phyloP scores from a whole-genome alignment of 768 basidiomycete genomes.

The Naganishia antarctica region DNA sequence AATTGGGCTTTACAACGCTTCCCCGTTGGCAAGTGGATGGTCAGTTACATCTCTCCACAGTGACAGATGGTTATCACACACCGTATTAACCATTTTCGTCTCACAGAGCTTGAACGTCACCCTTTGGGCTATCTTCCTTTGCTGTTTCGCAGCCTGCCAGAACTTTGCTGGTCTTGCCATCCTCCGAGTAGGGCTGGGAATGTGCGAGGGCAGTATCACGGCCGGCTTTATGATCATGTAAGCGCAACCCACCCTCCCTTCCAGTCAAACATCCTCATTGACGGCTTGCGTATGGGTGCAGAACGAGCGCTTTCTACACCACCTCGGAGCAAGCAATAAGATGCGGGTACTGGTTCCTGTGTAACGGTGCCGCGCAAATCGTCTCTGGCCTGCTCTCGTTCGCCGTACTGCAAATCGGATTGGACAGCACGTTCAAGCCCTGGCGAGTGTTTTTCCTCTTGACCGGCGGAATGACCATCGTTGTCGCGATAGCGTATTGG shows the following conservation, averaged over 20 bases:
- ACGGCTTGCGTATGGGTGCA: not conserved
- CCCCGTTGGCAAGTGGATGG: conserved; percentile 37
- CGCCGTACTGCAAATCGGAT: conserved; percentile 33
- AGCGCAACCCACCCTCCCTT: too few species aligned
- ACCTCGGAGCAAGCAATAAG: conserved; percentile 33
- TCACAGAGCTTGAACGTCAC: conserved; percentile 31
- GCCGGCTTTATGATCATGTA: conserved; percentile 37
- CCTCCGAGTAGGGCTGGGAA: conserved; percentile 30
- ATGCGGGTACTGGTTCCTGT: conserved; percentile 35
- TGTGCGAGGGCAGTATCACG: conserved; percentile 36
- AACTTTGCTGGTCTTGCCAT: conserved; percentile 37
- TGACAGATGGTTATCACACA: too few species aligned
- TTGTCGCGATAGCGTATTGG: conserved; percentile 35
- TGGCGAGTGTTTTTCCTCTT: conserved; percentile 40
- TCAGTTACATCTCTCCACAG: not conserved
- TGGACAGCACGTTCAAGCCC: conserved; percentile 28
- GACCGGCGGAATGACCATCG: conserved; percentile 32
- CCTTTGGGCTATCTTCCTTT: conserved; percentile 34
- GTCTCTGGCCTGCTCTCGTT: conserved; percentile 36
- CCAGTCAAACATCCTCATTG: too few species aligned
- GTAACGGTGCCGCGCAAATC: conserved; percentile 37
- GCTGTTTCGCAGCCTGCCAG: conserved; percentile 36
- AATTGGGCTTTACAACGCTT: conserved; percentile 36
- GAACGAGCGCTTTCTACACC: conserved; percentile 33
- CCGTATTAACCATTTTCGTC: too few species aligned